Percentiles rank a stretch among this genome's conserved stretches.
Conservation (phyloP, 2,329 filamentous ascomycete genomes). For the Penicillium sp. region DNA sequence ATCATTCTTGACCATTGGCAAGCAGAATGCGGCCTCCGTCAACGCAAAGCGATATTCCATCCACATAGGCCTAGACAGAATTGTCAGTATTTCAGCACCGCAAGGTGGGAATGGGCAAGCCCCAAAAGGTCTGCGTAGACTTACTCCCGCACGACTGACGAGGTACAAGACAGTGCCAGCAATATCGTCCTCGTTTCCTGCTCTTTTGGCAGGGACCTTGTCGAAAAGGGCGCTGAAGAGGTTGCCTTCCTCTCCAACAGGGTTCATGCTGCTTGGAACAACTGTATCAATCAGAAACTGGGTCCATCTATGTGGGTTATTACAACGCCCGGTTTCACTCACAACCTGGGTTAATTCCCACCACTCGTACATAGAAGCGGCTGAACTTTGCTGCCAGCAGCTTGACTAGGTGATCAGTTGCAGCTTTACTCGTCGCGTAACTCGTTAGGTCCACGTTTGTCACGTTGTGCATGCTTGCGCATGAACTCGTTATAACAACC, state of each 20-base stretch:
- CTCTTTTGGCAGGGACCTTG: slow-evolving; percentile 40
- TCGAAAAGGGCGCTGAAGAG: slow-evolving; percentile 44
- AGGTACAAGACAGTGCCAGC: slow-evolving; percentile 46
- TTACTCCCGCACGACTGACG: slow-evolving; percentile 41
- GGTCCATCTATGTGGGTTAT: background rate
- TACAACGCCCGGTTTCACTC: slow-evolving; percentile 15
- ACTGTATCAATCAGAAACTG: slow-evolving; percentile 25
- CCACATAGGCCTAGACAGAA: slow-evolving; percentile 36
- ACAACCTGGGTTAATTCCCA: slow-evolving; percentile 48
- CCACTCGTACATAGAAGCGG: slow-evolving; percentile 45
- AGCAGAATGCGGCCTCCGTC: slow-evolving; percentile 43
- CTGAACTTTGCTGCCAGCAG: slow-evolving; percentile 51
- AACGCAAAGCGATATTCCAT: slow-evolving; percentile 40
- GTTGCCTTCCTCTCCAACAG: slow-evolving; percentile 41
- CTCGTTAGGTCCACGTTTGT: slow-evolving; percentile 54
- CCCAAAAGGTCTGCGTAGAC: slow-evolving; percentile 5
- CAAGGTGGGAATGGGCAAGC: fast-evolving
- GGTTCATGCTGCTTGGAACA: slow-evolving; percentile 47
- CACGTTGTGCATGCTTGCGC: slow-evolving; percentile 53
- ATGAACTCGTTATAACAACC: slow-evolving; percentile 51
- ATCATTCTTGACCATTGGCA: slow-evolving; percentile 40
- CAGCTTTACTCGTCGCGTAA: slow-evolving; percentile 53
- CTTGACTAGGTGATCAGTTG: slow-evolving; percentile 51
- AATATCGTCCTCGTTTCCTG: slow-evolving; percentile 43
- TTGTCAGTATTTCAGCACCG: background rate